phyloP scores from a whole-genome alignment of 257 asterid species.

The Solanum sparsipilum region DNA sequence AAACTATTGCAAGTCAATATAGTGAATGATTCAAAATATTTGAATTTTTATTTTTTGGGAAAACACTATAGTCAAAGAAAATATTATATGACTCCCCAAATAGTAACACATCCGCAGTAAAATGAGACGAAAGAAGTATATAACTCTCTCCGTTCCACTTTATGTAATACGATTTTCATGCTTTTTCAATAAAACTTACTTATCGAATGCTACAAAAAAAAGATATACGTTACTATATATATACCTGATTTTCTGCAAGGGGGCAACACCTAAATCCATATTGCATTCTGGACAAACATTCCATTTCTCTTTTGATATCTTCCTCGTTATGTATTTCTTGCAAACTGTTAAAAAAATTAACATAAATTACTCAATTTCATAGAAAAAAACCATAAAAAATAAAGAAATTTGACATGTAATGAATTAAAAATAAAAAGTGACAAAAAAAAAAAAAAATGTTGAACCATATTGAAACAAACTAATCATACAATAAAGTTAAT shows the following conservation, averaged over 20 bases:
- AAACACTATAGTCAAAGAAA: neutral
- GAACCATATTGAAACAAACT: neutral
- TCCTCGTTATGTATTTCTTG: constrained; percentile 45
- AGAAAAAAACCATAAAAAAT: no score
- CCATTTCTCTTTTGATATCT: constrained; percentile 32
- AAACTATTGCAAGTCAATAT: no score
- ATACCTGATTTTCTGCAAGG: constrained; percentile 57
- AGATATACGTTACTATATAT: neutral
- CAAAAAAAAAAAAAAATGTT: neutral
- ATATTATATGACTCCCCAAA: neutral
- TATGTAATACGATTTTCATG: neutral
- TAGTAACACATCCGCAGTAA: neutral
- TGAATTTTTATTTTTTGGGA: neutral
- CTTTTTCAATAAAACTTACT: neutral
- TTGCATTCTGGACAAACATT: constrained; percentile 47
- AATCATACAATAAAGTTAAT: neutral
- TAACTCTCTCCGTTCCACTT: neutral
- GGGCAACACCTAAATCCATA: constrained; percentile 39
- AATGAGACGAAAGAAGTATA: neutral
- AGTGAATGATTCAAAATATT: neutral
- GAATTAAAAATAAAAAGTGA: neutral
- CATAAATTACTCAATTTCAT: neutral
- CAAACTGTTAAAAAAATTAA: constrained; percentile 28
- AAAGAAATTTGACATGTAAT: neutral
- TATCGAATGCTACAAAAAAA: neutral